A percentile compares a stretch with the other conserved stretches of the same genome.
Evolutionary conservation across 2,329 filamentous ascomycete species (phyloP).

Genomic region (Scedosporium aurantiacum): DNA sequence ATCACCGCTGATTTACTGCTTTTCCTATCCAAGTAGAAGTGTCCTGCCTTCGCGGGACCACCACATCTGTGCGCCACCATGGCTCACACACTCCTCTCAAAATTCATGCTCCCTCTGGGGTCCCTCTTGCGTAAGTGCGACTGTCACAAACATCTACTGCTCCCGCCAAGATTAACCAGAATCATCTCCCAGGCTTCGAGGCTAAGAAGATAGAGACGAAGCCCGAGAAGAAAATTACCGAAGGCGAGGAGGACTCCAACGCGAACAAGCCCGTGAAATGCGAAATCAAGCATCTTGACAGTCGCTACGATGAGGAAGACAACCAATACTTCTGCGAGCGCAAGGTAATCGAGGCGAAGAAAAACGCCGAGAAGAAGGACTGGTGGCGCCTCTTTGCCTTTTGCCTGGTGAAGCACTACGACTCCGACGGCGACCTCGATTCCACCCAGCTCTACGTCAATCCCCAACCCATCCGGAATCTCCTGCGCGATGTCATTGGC

Average conservation of each 20-base stretch:
- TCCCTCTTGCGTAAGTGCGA: not conserved
- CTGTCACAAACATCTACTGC: not conserved
- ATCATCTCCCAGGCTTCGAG: not conserved
- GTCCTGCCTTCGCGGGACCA: not conserved
- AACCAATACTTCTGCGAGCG: slow-evolving; percentile 3
- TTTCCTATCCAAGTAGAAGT: not conserved
- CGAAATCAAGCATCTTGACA: slow-evolving; percentile 2
- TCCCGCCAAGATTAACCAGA: not conserved
- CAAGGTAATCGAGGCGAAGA: not conserved
- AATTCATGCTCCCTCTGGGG: not conserved
- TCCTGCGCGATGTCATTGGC: slow-evolving; percentile 30
- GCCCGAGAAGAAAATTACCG: not conserved
- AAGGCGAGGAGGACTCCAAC: not conserved
- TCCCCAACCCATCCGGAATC: slow-evolving; percentile 65
- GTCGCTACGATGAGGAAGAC: slow-evolving; percentile 1
- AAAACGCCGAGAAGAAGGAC: not conserved
- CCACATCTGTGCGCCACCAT: not conserved
- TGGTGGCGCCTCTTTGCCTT: slow-evolving; percentile 69
- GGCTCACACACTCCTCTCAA: not conserved
- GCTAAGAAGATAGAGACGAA: not conserved
- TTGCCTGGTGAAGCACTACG: slow-evolving; percentile 72
- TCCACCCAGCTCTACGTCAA: slow-evolving; percentile 71
- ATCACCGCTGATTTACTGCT: not conserved
- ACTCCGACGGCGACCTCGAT: slow-evolving; percentile 72
- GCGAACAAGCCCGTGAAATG: slow-evolving; percentile 2